A percentile compares a stretch with the other conserved stretches of the same genome.
Evolutionary conservation across 495 filamentous ascomycete genomes (phyloP).

Genomic region (Poronia punctata): DNA sequence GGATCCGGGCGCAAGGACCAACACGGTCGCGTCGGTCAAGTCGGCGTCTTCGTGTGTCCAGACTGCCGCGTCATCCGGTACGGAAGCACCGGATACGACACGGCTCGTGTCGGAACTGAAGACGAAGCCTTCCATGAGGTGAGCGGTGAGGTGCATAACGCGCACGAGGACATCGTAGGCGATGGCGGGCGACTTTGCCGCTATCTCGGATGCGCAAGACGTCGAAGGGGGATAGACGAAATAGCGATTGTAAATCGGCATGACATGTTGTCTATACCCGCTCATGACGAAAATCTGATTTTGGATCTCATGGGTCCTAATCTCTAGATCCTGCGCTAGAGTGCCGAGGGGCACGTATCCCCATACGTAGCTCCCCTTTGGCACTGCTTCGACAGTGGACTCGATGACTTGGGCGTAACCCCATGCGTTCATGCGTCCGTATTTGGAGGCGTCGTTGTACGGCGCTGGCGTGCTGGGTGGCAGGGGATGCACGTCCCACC

Average conservation of each 20-base stretch:
- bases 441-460: conserved; percentile 41
- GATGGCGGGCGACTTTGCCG: conserved; percentile 13
- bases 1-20: conserved; percentile 40
- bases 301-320: conserved; percentile 29
- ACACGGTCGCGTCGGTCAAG: conserved; percentile 32
- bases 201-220: conserved; percentile 7
- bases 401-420: conserved; percentile 47
- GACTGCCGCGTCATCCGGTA: conserved; percentile 3
- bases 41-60: conserved; percentile 32
- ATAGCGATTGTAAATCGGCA: conserved; percentile 51
- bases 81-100: conserved; percentile 35
- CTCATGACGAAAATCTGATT: conserved; percentile 31
- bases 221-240: conserved; percentile 16
- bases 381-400: conserved; percentile 30
- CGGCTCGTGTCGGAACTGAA: conserved; percentile 30
- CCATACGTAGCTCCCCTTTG: conserved; percentile 26
- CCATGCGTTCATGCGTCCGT: conserved; percentile 52
- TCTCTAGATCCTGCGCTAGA: conserved; percentile 23
- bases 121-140: conserved; percentile 40
- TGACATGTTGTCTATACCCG: conserved; percentile 34
- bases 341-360: conserved; percentile 39
- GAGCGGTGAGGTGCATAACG: conserved; percentile 39
- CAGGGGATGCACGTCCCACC: conserved; percentile 40
- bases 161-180: conserved; percentile 39
- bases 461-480: conserved; percentile 38